Conservation (phyloP, 441 rosid genomes). For the Adansonia madagascariensis region DNA sequence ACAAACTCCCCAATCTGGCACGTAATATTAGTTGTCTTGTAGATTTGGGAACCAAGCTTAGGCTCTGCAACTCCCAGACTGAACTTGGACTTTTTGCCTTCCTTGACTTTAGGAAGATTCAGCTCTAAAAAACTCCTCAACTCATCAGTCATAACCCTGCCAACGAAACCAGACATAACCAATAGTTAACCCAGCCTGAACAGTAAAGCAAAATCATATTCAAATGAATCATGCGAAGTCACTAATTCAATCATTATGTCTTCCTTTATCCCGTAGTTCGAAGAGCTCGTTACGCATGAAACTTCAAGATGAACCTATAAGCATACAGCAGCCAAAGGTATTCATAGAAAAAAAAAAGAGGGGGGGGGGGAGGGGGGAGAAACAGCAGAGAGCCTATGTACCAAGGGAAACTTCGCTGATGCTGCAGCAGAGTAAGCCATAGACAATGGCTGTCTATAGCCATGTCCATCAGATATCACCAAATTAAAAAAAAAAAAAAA, state of each 20-base stretch:
- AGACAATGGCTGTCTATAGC: not conserved
- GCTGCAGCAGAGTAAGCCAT: not conserved
- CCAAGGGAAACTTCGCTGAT: not conserved
- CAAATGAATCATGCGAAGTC: not conserved
- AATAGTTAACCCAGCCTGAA: not conserved
- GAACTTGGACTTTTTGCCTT: constrained; percentile 86
- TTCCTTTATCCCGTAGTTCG: not conserved
- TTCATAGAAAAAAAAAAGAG: not conserved
- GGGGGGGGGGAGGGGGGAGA: not conserved
- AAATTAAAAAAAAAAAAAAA: no score
- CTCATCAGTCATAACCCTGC: constrained; percentile 89
- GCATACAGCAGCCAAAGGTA: not conserved
- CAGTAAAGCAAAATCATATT: not conserved
- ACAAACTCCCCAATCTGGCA: constrained; percentile 89
- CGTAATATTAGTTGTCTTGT: constrained; percentile 78
- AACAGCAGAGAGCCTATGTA: not conserved
- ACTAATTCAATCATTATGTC: not conserved
- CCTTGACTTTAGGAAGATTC: constrained; percentile 91
- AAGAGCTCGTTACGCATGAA: not conserved
- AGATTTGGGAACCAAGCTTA: constrained; percentile 84
- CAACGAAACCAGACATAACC: constrained; percentile 16
- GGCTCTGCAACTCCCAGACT: constrained; percentile 91
- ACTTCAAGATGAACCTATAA: not conserved
- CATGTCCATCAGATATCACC: not conserved
- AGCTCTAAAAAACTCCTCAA: constrained; percentile 84